Evolutionary conservation across 768 basidiomycete species (phyloP).

Genomic region (Dioszegia crocea): DNA sequence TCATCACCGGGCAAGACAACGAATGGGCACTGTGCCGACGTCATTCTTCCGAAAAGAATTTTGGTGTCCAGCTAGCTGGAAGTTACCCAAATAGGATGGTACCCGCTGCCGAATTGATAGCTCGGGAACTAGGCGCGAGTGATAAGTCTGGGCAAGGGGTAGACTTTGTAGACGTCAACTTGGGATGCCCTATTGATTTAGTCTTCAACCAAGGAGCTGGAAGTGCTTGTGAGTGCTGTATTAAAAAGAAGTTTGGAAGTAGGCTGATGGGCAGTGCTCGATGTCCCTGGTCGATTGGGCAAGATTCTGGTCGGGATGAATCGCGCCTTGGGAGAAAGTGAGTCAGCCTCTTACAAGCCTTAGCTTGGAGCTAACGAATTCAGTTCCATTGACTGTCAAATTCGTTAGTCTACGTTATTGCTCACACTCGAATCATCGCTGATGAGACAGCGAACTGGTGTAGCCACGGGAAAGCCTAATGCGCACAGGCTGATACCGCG

Average conservation of each 20-base stretch:
- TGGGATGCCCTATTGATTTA: constrained; percentile 92
- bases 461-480: constrained; percentile 75
- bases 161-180: constrained; percentile 89
- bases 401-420: constrained; percentile 31
- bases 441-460: constrained; percentile 64
- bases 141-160: constrained; percentile 53
- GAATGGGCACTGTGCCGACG: constrained; percentile 91
- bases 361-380: neutral
- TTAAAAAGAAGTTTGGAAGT: neutral
- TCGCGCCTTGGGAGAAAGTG: constrained; percentile 71
- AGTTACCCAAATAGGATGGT: constrained; percentile 73
- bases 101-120: constrained; percentile 74
- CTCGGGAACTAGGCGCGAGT: constrained; percentile 57
- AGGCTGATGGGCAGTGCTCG: constrained; percentile 61
- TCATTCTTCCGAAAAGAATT: constrained; percentile 78
- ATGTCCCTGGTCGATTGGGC: constrained; percentile 73
- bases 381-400: constrained; percentile 62
- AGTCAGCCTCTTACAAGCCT: constrained; percentile 5
- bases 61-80: constrained; percentile 90
- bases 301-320: constrained; percentile 89
- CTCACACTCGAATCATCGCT: neutral
- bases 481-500: constrained; percentile 89
- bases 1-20: constrained; percentile 79
- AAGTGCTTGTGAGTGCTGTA: constrained; percentile 65
- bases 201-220: constrained; percentile 89